phyloP scores from a whole-genome alignment of 495 filamentous ascomycete species.

The Penicillium goetzii region DNA sequence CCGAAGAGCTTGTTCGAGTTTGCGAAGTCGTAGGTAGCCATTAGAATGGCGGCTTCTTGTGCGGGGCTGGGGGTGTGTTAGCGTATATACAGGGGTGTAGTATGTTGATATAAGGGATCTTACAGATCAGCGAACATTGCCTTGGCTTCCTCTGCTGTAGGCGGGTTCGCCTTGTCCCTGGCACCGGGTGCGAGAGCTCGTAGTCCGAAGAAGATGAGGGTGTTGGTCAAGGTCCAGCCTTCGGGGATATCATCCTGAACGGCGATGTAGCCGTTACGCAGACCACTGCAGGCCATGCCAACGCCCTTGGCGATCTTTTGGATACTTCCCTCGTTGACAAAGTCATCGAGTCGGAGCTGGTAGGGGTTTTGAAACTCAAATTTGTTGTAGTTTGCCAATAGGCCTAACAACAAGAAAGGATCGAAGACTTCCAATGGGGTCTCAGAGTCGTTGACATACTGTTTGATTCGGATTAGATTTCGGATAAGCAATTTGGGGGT shows the following conservation, averaged over 20 bases:
- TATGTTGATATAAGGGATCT: constrained; percentile 25
- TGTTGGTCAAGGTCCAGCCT: constrained; percentile 81
- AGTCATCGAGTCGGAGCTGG: constrained; percentile 91
- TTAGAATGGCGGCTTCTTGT: constrained; percentile 73
- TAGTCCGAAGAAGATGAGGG: constrained; percentile 83
- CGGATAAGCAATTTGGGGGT: not conserved
- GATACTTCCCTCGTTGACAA: constrained; percentile 90
- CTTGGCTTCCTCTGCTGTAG: constrained; percentile 73
- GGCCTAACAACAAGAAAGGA: constrained; percentile 80
- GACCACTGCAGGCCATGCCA: constrained; percentile 64
- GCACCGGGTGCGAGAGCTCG: constrained; percentile 72
- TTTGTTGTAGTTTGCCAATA: constrained; percentile 99
- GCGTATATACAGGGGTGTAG: constrained; percentile 2
- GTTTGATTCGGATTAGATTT: not conserved
- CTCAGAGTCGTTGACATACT: constrained; percentile 88
- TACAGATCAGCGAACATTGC: constrained; percentile 73
- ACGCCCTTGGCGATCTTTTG: constrained; percentile 78
- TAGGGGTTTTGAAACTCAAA: constrained; percentile 99
- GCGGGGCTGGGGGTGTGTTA: constrained; percentile 64
- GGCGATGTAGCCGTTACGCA: constrained; percentile 79
- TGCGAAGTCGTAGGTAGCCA: constrained; percentile 90
- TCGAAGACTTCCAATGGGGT: constrained; percentile 62
- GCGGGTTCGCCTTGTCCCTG: constrained; percentile 54
- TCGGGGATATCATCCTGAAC: constrained; percentile 91
- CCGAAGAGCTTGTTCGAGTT: constrained; percentile 96